Percentiles rank a stretch among this genome's conserved stretches.
Conservation (phyloP, 2,329 filamentous ascomycete genomes). For the Trichophyton simii region DNA sequence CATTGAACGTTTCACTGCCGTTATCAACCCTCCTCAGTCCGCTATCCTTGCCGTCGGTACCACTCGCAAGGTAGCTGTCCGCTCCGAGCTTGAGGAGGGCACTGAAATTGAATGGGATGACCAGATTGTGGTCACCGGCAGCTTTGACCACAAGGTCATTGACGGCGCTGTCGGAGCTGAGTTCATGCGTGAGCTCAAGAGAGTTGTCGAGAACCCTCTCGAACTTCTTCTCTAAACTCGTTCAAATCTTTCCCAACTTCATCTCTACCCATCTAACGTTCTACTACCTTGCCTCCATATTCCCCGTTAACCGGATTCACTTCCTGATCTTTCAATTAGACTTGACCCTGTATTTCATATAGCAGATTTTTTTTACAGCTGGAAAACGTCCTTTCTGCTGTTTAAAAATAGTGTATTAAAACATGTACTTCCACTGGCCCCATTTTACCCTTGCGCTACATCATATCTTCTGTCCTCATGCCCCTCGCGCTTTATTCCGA, state of each 20-base stretch:
- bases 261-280: neutral
- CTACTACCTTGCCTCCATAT: no score
- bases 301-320: neutral
- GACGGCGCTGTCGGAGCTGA: constrained; percentile 93
- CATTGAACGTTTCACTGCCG: constrained; percentile 91
- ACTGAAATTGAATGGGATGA: constrained; percentile 82
- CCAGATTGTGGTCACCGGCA: constrained; percentile 86
- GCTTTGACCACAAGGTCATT: constrained; percentile 98
- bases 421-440: neutral
- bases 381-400: neutral
- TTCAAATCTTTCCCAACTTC: neutral
- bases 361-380: neutral
- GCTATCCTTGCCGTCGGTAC: constrained; percentile 91
- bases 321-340: constrained; percentile 6
- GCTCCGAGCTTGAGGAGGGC: constrained; percentile 72
- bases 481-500: neutral
- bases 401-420: constrained; percentile 7
- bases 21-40: constrained; percentile 97
- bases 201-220: constrained; percentile 91
- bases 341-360: constrained; percentile 8
- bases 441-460: neutral
- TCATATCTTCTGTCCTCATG: neutral
- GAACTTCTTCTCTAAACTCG: constrained; percentile 69
- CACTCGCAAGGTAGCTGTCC: constrained; percentile 87
- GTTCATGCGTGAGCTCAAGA: constrained; percentile 95